phyloP scores from a whole-genome alignment of 2,329 filamentous ascomycete species.

The Alternaria sp. region DNA sequence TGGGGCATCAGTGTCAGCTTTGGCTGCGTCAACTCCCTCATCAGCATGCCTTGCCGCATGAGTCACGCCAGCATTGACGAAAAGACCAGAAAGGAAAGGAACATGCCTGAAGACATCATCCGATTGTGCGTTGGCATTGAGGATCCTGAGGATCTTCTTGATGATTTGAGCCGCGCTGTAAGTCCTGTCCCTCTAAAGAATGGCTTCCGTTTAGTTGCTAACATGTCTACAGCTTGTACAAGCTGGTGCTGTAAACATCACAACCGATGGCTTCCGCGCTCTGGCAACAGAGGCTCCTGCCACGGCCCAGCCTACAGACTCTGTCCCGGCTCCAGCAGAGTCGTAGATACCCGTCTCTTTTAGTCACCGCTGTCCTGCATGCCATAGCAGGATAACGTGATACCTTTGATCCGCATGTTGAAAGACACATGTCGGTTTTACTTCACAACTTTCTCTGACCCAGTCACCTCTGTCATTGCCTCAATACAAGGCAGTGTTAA shows the following conservation, averaged over 20 bases:
- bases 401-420: constrained; percentile 20
- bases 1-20: constrained; percentile 98
- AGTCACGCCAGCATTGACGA: constrained; percentile 98
- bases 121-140: constrained; percentile 96
- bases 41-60: constrained; percentile 99
- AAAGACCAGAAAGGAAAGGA: constrained; percentile 73
- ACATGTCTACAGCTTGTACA: constrained; percentile 70
- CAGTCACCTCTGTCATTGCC: constrained; percentile 48
- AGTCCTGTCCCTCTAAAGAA: constrained; percentile 51
- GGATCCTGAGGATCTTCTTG: constrained; percentile 87
- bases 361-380: constrained; percentile 47
- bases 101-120: constrained; percentile 97
- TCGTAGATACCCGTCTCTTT: constrained; percentile 2
- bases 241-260: constrained; percentile 89
- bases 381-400: constrained; percentile 44
- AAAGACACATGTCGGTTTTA: constrained; percentile 18
- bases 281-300: constrained; percentile 23
- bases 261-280: constrained; percentile 81
- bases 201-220: constrained; percentile 8
- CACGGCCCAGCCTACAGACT: constrained; percentile 3
- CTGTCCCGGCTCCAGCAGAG: constrained; percentile 21
- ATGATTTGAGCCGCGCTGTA: constrained; percentile 90
- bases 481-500: constrained; percentile 33
- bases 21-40: constrained; percentile 96
- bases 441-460: constrained; percentile 39